phyloP scores from a whole-genome alignment of 192 early-diverging fungal genomes.

The Funneliformis geosporum region DNA sequence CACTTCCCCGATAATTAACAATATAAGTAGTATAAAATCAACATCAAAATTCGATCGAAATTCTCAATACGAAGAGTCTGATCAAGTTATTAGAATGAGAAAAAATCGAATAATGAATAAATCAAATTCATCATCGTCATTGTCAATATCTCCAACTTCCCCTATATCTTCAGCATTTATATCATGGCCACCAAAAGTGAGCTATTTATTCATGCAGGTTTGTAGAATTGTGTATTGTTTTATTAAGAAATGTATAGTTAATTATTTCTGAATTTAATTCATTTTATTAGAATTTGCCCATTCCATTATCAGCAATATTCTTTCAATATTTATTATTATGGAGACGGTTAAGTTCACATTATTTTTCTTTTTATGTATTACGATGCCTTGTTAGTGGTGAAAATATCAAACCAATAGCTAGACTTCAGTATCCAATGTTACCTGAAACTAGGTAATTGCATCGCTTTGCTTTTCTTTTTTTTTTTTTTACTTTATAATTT shows the following conservation, averaged over 20 bases:
- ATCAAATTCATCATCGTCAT: not conserved
- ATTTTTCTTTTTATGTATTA: constrained; percentile 76
- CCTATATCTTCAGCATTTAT: not conserved
- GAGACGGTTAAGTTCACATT: constrained; percentile 75
- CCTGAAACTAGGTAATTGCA: constrained; percentile 57
- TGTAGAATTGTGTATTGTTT: constrained; percentile 2
- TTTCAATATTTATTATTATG: constrained; percentile 90
- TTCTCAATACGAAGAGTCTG: not conserved
- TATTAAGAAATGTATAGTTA: constrained; percentile 20
- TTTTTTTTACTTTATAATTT: not conserved
- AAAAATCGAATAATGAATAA: constrained; percentile 22
- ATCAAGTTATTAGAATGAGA: constrained; percentile 15
- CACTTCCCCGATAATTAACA: not conserved
- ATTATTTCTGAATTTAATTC: constrained; percentile 35
- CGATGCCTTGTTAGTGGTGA: constrained; percentile 77
- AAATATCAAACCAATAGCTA: constrained; percentile 77
- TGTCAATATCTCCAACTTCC: not conserved
- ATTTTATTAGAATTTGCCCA: constrained; percentile 61
- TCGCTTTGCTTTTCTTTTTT: too few species aligned
- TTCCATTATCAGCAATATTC: constrained; percentile 77
- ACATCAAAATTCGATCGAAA: not conserved
- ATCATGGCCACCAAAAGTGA: constrained; percentile 27
- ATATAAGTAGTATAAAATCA: not conserved
- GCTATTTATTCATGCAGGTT: constrained; percentile 44
- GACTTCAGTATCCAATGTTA: constrained; percentile 78